Evolutionary conservation across 805 yeast genomes (phyloP).

Genomic region (Peterozyma xylosa): DNA sequence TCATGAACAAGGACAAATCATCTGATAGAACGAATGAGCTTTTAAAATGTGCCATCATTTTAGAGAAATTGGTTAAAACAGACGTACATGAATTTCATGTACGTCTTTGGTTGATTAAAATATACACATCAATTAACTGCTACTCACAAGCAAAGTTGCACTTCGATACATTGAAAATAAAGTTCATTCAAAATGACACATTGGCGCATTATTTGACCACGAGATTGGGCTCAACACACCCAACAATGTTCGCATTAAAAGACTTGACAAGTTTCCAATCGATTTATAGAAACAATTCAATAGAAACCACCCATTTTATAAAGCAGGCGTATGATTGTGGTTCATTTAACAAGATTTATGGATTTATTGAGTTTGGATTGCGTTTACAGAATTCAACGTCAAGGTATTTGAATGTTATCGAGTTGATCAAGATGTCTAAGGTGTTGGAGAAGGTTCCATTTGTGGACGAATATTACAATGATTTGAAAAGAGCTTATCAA

Average conservation of each 20-base stretch:
- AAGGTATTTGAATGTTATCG: slow-evolving; percentile 27
- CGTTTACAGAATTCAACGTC: slow-evolving; percentile 44
- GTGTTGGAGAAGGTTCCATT: slow-evolving; percentile 18
- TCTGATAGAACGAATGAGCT: slow-evolving; percentile 15
- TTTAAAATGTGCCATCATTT: slow-evolving; percentile 36
- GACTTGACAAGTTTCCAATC: slow-evolving; percentile 29
- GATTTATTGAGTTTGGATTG: slow-evolving; percentile 54
- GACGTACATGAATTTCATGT: slow-evolving; percentile 74
- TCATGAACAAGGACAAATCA: neutral
- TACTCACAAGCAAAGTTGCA: slow-evolving; percentile 39
- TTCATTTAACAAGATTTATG: slow-evolving; percentile 59
- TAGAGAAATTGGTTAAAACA: slow-evolving; percentile 45
- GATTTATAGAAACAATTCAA: slow-evolving; percentile 47
- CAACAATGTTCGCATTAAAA: slow-evolving; percentile 28
- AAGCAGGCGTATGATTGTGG: slow-evolving; percentile 47
- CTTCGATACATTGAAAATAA: slow-evolving; percentile 52
- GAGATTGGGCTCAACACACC: slow-evolving; percentile 38
- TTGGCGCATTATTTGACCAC: slow-evolving; percentile 46
- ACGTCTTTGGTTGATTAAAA: slow-evolving; percentile 59
- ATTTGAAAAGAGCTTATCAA: slow-evolving; percentile 15
- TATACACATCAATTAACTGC: slow-evolving; percentile 55
- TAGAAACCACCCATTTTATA: slow-evolving; percentile 42
- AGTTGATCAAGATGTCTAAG: slow-evolving; percentile 25
- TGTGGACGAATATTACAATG: slow-evolving; percentile 11
- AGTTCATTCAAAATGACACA: slow-evolving; percentile 72